Base-by-base conservation (phyloP, 441 rosid genomes). In the Metrosideros polymorpha region DNA sequence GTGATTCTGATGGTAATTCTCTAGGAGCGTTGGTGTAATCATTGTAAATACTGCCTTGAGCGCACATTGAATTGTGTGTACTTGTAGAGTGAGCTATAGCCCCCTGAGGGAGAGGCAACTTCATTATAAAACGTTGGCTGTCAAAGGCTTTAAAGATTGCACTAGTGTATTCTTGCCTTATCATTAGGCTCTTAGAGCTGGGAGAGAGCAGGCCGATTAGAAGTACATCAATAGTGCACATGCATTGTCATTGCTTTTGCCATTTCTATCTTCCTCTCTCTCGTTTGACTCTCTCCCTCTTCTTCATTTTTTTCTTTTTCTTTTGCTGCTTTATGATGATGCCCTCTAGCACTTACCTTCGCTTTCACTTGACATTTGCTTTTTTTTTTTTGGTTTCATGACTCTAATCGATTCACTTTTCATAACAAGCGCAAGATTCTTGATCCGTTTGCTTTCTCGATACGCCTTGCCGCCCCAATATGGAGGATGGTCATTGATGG, bases 71-170 rank as follows among this genome's bases (percentile, higher is more conserved):
- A 63, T 0, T 63, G 25, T 63, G 43, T 7, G 12, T 30, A 10
- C 25, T 30, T 30, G 3, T 32, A 18, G 3, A 8, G 13, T 17
- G 12, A 59, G 35, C 14, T 29, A 59, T 0, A 0, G 14, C 29
- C 29, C 71, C 19, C 9, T 57, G 19, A 7, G 30, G 42, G 5
- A 17, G 6, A 17, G 75, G 3, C 75, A 61, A 30, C 42, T 61
- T 61, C 22, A 61, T 17, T 61, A 7, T 2, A 17, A 52, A 6
- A 3, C 2, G 0, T 15, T 29, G 24, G 30, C 75, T 29, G 24
- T 61, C 75, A 15, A 29, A 15, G 75, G 32, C 42, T 17, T 17
- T 4, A 61, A 30, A 9, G 42, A 30, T 61, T 17, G 75, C 24
- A 61, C 12, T 29, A 29, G 1, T 29, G 39, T 59, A 29, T 59